Evolutionary conservation across 176 grass and related monocot genomes (phyloP).

Genomic region (Elymus sibiricus): DNA sequence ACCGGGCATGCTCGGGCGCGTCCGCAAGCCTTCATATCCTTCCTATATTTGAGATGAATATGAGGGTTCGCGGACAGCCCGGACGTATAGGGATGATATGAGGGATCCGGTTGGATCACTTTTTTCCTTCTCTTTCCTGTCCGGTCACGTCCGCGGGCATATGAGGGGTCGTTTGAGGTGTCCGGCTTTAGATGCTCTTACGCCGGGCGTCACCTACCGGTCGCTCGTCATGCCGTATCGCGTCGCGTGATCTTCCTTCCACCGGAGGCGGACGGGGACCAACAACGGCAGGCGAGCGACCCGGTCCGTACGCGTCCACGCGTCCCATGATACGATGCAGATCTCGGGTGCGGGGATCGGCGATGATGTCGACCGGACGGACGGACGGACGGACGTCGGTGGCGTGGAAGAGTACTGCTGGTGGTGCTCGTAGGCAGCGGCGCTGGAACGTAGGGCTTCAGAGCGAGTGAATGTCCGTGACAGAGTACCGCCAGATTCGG

Average conservation of each 20-base stretch:
- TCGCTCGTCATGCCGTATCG: neutral
- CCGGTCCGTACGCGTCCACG: neutral
- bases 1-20: too few relatives aligned
- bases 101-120: too few relatives aligned
- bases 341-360: neutral
- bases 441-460: too few relatives aligned
- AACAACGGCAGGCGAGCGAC: neutral
- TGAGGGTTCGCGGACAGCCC: too few relatives aligned
- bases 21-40: too few relatives aligned
- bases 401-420: neutral
- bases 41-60: too few relatives aligned
- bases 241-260: neutral
- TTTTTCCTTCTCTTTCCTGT: too few relatives aligned
- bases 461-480: neutral
- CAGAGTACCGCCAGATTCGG: neutral
- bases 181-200: too few relatives aligned
- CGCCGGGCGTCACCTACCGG: neutral
- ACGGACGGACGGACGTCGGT: neutral
- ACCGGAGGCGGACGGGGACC: neutral
- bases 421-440: too few relatives aligned
- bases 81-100: too few relatives aligned
- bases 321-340: neutral
- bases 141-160: too few relatives aligned
- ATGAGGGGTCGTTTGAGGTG: too few relatives aligned
- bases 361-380: neutral